These are phyloP conservation scores for Candida montana DNA, from an alignment of 805 yeast species.

Conservation along the genomic window DNA sequence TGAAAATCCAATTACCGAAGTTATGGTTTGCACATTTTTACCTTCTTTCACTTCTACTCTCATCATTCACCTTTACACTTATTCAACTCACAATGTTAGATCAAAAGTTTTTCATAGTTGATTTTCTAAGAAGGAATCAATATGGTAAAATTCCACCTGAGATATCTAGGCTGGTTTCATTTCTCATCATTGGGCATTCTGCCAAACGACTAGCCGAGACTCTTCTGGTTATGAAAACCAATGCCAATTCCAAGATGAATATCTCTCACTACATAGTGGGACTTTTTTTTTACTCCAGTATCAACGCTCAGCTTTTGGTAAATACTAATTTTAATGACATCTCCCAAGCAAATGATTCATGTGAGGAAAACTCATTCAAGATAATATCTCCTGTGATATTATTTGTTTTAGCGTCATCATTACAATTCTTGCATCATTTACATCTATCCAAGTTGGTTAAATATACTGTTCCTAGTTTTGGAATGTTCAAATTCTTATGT, in stretches of 20 bases:
- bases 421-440: constrained; percentile 35
- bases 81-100: constrained; percentile 8
- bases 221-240: constrained; percentile 39
- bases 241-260: constrained; percentile 47
- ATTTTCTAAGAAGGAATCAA: constrained; percentile 3
- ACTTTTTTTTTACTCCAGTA: constrained; percentile 46
- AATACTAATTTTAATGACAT: constrained; percentile 21
- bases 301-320: constrained; percentile 35
- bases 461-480: constrained; percentile 46
- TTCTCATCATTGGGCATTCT: constrained; percentile 43
- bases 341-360: not conserved
- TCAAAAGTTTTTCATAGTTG: constrained; percentile 6
- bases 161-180: constrained; percentile 17
- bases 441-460: constrained; percentile 23
- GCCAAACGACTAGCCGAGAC: constrained; percentile 54
- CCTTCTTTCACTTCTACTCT: constrained; percentile 34
- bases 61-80: constrained; percentile 19
- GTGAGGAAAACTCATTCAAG: constrained; percentile 3
- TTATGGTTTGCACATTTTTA: constrained; percentile 61
- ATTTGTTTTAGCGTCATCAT: constrained; percentile 30
- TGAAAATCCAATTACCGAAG: constrained; percentile 51
- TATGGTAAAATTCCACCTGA: constrained; percentile 21
- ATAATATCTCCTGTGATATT: constrained; percentile 13
- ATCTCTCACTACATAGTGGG: constrained; percentile 66
- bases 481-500: constrained; percentile 44